Conservation (phyloP, 305 asterid genomes). For the Plantago rigida region DNA sequence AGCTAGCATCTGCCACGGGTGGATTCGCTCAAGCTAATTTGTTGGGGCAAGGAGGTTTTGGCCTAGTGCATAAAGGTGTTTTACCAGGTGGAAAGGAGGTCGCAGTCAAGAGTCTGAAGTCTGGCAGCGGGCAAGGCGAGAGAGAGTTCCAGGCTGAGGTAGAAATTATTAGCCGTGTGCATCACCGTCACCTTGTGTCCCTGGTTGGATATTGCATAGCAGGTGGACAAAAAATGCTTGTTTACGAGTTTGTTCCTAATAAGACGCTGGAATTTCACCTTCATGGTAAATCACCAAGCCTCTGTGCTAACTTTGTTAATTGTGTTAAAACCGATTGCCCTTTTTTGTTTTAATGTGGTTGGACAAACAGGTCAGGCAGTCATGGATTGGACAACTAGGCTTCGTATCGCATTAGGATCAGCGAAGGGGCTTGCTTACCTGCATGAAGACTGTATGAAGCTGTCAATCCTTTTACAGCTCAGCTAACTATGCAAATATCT, state of each 20-base stretch:
- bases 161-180: conserved; percentile 69
- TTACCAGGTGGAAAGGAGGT: conserved; percentile 44
- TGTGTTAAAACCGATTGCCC: background rate
- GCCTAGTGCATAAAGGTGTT: conserved; percentile 59
- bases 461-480: background rate
- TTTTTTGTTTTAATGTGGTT: too few relatives aligned
- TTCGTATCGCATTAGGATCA: conserved; percentile 61
- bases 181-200: conserved; percentile 70
- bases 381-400: conserved; percentile 54
- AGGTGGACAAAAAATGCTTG: conserved; percentile 56
- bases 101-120: conserved; percentile 65
- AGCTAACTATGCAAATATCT: background rate
- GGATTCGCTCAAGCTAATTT: conserved; percentile 55
- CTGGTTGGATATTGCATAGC: conserved; percentile 74
- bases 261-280: conserved; percentile 67
- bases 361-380: conserved; percentile 27
- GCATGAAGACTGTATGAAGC: conserved; percentile 61
- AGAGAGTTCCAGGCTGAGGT: conserved; percentile 81
- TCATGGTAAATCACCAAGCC: conserved; percentile 34
- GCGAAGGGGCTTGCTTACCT: conserved; percentile 71
- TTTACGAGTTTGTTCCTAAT: conserved; percentile 60
- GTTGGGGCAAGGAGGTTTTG: conserved; percentile 85
- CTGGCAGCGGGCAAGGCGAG: conserved; percentile 79
- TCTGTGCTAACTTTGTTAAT: background rate
- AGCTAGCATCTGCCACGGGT: conserved; percentile 51